Evolutionary conservation across 2,329 filamentous ascomycete genomes (phyloP), one percentile per base, ranked within the genome.

Genomic region (Neospermospora avenae): DNA sequence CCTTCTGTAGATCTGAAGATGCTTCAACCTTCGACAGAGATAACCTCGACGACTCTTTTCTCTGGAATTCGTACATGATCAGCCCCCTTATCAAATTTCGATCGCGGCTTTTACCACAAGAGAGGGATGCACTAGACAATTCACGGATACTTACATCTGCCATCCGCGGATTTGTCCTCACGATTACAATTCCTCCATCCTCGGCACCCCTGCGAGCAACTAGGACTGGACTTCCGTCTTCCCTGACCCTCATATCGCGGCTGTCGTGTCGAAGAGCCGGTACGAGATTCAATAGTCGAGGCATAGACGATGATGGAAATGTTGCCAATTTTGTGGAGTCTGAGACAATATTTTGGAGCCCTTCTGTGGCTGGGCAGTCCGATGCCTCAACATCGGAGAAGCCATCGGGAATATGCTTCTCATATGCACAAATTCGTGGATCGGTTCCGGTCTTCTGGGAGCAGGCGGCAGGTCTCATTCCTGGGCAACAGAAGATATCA

Each of bases 1-100:
- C 58, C n/a, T 28, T 45, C 31, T 69, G 45, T 66, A 91, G 89
- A 68, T 85, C 88, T 14, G 84, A 88, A 59, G 91, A 93, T 72
- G 85, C 85, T 20, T 82, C 86, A 46, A 86, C 89, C 0, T 93
- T 98, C 64, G 90, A 96, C 64, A 91, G 97, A 62, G 92, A 96
- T 72, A 95, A 91, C 70, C 86, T 98, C 63, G 92, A 99, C 74
- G 89, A 92, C 70, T 89, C 90, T 1, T 97, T 96, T 72, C 77
- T 99, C 18, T 99, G 95, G 95, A 99, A 99, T 72, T 96, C 91
- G 3, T 97, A 96, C 76, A 97, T 99, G 92, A 96, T 99, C 69
- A 88, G 89, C 65, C 93, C 95, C 4, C 80, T 99, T 57, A 87
- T 97, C 31, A 84, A 92, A 73, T 98, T 99, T 73, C 87, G 95